A percentile compares a stretch with the other conserved stretches of the same genome.
phyloP scores from a whole-genome alignment of 2,329 filamentous ascomycete genomes.

The Plectosphaerella plurivora region DNA sequence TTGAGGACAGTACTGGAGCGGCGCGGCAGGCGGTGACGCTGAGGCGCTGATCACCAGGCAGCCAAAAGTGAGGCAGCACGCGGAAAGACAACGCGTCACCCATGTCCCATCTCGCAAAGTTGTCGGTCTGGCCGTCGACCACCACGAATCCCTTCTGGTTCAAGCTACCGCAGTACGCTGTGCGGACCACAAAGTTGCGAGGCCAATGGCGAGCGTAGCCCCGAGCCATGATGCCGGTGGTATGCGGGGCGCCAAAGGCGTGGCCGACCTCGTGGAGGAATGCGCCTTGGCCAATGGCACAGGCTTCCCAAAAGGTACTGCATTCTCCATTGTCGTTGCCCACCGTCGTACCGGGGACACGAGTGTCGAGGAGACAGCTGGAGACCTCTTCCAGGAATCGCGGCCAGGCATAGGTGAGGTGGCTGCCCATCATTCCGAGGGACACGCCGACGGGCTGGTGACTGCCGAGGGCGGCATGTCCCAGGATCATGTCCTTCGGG shows the following conservation, averaged over 20 bases:
- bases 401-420: conserved; percentile 66
- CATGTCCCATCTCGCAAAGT: conserved; percentile 66
- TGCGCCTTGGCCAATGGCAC: conserved; percentile 57
- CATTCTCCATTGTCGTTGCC: conserved; percentile 38
- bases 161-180: conserved; percentile 23
- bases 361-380: conserved; percentile 38
- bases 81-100: conserved; percentile 64
- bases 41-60: conserved; percentile 52
- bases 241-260: conserved; percentile 65
- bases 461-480: conserved; percentile 59
- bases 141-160: conserved; percentile 9
- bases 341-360: conserved; percentile 28
- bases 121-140: conserved; percentile 25
- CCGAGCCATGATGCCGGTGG: conserved; percentile 59
- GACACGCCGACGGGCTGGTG: conserved; percentile 51
- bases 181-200: conserved; percentile 31
- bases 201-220: conserved; percentile 37
- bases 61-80: conserved; percentile 63
- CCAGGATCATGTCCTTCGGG: conserved; percentile 53
- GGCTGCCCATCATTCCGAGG: conserved; percentile 68
- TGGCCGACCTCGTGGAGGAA: conserved; percentile 70
- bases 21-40: conserved; percentile 8
- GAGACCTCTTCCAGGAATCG: conserved; percentile 63
- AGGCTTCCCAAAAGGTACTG: conserved; percentile 37
- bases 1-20: not conserved